Base-by-base conservation (phyloP, 257 asterid species). In the Solanum paucissectum region DNA sequence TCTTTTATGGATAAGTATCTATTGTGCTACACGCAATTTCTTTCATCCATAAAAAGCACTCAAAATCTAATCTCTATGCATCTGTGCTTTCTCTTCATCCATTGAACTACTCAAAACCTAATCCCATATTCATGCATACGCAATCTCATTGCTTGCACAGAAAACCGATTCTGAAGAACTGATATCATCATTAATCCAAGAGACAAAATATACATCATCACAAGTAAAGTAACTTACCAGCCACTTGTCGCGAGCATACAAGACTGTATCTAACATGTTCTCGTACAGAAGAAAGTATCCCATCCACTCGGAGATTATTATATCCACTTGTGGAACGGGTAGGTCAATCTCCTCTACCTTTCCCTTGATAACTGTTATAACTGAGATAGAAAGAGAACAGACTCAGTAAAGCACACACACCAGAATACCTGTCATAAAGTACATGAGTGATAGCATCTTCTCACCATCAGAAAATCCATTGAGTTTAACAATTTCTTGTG, bases 241-340 rank as follows among this genome's bases (percentile, higher is more conserved):
- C 99, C 99, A 96, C 90, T 95, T 96, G 92, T 96, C 93, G 72
- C 99, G 98, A 84, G 99, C 98, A 85, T 93, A 95, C 10, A 96
- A 95, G 62, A 96, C 98, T 29, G 98, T 94, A 93, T 95, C 89
- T 81, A 96, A 90, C 99, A 96, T 96, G 90, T 96, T 95, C 88
- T 96, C 99, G 27, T 96, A 96, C 37, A 96, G 95, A 87, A 96
- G 87, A 90, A 96, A 96, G 90, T 96, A 90, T 83, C 99, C 99
- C 99, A 96, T 96, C 99, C 99, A 96, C 91, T 97, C 99, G 7
- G 99, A 97, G 87, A 97, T 95, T 81, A 97, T 97, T 44, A 97
- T 40, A 92, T 97, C 99, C 83, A 97, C 99, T 89, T 96, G 90
- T 88, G 96, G 81, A 89, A 96, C 99, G 75, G 99, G 99, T 90